These are phyloP conservation scores for Ophiostoma himal-ulmi DNA, from an alignment of 2,329 filamentous ascomycete genomes.

Conservation along the genomic window DNA sequence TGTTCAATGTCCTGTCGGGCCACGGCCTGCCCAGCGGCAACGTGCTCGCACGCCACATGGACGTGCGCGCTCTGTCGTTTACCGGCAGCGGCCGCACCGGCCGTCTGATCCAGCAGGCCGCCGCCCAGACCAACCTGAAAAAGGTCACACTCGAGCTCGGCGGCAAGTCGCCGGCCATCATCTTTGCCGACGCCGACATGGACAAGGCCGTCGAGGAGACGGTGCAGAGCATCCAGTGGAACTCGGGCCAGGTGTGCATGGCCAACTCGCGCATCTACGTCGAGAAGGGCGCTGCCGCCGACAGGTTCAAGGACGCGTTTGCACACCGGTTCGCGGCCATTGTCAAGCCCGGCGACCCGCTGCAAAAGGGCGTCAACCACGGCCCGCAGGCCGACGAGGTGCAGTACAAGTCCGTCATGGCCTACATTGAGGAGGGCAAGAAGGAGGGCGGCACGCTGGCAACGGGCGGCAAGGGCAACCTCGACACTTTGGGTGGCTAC, in stretches of 20 bases:
- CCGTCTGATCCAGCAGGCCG: conserved; percentile 55
- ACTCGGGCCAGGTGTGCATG: conserved; percentile 46
- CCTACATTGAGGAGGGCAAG: conserved; percentile 36
- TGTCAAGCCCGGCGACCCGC: conserved; percentile 37
- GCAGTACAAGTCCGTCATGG: conserved; percentile 39
- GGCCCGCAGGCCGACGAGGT: conserved; percentile 43
- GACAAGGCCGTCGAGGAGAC: conserved; percentile 51
- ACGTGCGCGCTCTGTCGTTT: conserved; percentile 57
- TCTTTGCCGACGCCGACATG: conserved; percentile 54
- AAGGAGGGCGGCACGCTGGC: conserved; percentile 29
- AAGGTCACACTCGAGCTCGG: conserved; percentile 56
- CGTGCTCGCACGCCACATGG: conserved; percentile 27
- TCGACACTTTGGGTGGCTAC: conserved; percentile 29
- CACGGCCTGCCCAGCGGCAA: conserved; percentile 40
- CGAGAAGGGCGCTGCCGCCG: conserved; percentile 35
- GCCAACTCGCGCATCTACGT: conserved; percentile 45
- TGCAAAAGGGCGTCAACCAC: conserved; percentile 31
- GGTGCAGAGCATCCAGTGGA: conserved; percentile 34
- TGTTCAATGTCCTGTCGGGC: conserved; percentile 63
- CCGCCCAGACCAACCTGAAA: conserved; percentile 54
- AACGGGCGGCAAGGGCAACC: conserved; percentile 28
- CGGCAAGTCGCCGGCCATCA: conserved; percentile 55
- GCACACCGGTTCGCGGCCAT: conserved; percentile 37
- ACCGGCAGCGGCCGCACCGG: conserved; percentile 56
- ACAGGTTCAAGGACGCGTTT: conserved; percentile 36